phyloP scores from a whole-genome alignment of 2,329 filamentous ascomycete species.

The Microdochium paspali region DNA sequence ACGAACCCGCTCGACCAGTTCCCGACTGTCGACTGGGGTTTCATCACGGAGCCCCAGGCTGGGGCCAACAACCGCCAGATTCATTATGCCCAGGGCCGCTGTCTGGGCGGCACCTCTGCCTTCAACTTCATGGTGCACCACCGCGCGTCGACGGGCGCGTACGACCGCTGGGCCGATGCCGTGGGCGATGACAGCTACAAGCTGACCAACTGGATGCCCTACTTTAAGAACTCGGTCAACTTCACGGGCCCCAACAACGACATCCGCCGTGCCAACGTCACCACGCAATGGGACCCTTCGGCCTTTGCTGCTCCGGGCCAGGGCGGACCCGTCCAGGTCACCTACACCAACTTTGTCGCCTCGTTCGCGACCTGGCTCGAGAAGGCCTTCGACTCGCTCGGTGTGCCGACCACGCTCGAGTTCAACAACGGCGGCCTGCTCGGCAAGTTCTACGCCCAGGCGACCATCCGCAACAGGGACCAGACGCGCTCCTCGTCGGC shows the following conservation, averaged over 20 bases:
- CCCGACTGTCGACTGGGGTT: constrained; percentile 16
- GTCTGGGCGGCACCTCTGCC: constrained; percentile 17
- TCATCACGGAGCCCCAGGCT: constrained; percentile 14
- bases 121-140: constrained; percentile 21
- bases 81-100: constrained; percentile 19
- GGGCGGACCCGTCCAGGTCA: constrained; percentile 28
- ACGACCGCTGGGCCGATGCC: constrained; percentile 13
- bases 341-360: constrained; percentile 28
- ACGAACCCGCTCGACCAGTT: constrained; percentile 5
- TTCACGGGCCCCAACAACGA: constrained; percentile 13
- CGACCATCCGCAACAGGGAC: constrained; percentile 17
- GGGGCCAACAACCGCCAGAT: constrained; percentile 5
- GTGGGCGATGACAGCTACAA: constrained; percentile 14
- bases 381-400: constrained; percentile 27
- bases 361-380: constrained; percentile 27
- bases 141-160: constrained; percentile 12
- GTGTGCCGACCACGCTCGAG: constrained; percentile 22
- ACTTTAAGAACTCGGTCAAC: constrained; percentile 13
- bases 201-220: constrained; percentile 11
- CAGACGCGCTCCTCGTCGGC: constrained; percentile 23
- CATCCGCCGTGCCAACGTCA: constrained; percentile 16
- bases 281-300: constrained; percentile 14
- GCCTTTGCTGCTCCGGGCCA: constrained; percentile 13
- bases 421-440: constrained; percentile 30
- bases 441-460: constrained; percentile 22